Base-by-base conservation (phyloP, 441 rosid genomes). In the Mallotus repandus region DNA sequence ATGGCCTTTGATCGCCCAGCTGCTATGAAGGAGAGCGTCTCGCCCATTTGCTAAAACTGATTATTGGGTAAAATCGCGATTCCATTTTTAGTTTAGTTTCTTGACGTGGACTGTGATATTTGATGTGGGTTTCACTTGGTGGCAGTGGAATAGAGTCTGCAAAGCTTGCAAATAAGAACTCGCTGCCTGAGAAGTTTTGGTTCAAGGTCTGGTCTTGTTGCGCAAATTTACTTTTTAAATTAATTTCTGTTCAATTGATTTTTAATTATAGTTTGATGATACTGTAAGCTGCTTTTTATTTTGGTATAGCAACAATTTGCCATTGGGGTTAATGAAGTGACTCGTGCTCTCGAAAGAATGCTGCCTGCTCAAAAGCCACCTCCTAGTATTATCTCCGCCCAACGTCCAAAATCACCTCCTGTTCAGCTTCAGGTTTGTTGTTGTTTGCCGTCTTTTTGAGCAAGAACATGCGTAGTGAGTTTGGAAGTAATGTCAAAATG, bases 321-420 rank as follows among this genome's bases (percentile, higher is more conserved):
- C 7, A 81, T 96, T 76, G 97, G 98, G 73, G 90, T 93, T 70
- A 96, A 96, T 72, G 99, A 96, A 59, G 98, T 93, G 22, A 91
- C 97, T 2, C 97, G 97, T 52, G 81, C 77, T 75, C 93, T 93
- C 18, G 97, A 96, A 78, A 79, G 93, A 61, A 93, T 93, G 97
- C 63, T 82, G n/a, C 80, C 86, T 2, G 52, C 54, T 18, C 80
- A 61, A 43, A 63, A 78, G 60, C 68, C 55, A n/a, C 16, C 22
- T 10, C 21, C 71, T 48, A 55, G 11, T 66, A 61, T 55, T 32
- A 25, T 38, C 9, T 63, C n/a, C 46, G 12, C 72, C 64, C 73
- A 70, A 22, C 61, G 54, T 38, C 74, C 66, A 45, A 81, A 70
- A 80, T 75, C 65, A 19, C 69, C 91, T 58, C 62, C 68, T 0